Conservation (phyloP, 495 filamentous ascomycete species). For the Parmelia sp. region DNA sequence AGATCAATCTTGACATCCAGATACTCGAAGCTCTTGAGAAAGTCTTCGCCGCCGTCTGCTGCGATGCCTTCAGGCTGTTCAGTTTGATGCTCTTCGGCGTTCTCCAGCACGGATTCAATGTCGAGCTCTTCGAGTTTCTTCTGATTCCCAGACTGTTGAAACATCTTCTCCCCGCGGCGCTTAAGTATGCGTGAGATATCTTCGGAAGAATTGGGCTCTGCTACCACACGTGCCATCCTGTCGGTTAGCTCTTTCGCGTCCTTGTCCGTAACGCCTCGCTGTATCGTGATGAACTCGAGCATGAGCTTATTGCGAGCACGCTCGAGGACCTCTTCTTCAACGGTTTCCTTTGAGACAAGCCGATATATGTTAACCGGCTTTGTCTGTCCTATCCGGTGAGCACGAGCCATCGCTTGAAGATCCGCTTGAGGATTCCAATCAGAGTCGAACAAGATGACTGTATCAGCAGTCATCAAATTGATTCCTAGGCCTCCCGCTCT, state of each 20-base stretch:
- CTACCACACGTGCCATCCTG: constrained; percentile 53
- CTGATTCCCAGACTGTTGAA: constrained; percentile 92
- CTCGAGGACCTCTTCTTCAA: constrained; percentile 96
- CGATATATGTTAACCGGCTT: constrained; percentile 92
- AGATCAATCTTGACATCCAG: constrained; percentile 92
- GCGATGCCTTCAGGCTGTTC: constrained; percentile 85
- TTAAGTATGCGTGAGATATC: constrained; percentile 92
- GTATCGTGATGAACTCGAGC: constrained; percentile 97
- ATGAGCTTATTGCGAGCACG: constrained; percentile 95
- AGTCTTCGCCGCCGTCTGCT: constrained; percentile 87
- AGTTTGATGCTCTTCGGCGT: constrained; percentile 91
- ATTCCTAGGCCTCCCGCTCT: constrained; percentile 94
- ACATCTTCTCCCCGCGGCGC: constrained; percentile 91
- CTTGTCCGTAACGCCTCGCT: constrained; percentile 89
- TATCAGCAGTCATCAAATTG: constrained; percentile 98
- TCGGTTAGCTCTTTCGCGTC: constrained; percentile 65
- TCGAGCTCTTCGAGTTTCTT: constrained; percentile 96
- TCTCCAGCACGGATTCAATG: constrained; percentile 91
- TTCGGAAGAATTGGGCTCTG: constrained; percentile 77
- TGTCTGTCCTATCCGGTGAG: constrained; percentile 95
- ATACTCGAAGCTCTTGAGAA: constrained; percentile 80
- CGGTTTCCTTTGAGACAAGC: constrained; percentile 92
- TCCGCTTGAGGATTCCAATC: constrained; percentile 99
- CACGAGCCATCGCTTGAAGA: constrained; percentile 95
- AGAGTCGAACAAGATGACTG: constrained; percentile 95